Evolutionary conservation across 768 basidiomycete genomes (phyloP).

Genomic region (Ramaria sp.): DNA sequence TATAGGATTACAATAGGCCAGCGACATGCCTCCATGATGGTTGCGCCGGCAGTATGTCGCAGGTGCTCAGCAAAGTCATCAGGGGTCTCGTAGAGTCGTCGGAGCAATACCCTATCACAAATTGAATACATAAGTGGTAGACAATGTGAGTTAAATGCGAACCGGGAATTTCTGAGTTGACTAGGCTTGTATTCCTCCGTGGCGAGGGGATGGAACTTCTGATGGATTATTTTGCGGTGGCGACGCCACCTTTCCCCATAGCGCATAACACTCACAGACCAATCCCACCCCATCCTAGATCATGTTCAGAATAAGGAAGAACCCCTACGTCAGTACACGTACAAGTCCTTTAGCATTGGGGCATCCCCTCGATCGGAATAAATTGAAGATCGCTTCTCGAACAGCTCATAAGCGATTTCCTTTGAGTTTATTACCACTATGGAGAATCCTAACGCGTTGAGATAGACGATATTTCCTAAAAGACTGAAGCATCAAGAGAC

Average conservation of each 20-base stretch:
- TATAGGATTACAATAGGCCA: neutral
- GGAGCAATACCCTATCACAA: slow-evolving; percentile 20
- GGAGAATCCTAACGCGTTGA: neutral
- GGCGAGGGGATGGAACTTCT: slow-evolving; percentile 17
- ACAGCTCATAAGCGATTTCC: too few relatives aligned
- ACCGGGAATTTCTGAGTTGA: neutral
- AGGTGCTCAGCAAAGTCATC: slow-evolving; percentile 28
- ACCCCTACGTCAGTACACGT: neutral
- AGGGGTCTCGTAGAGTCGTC: slow-evolving; percentile 23
- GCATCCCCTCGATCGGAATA: too few relatives aligned
- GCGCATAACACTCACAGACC: slow-evolving; percentile 19
- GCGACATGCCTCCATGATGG: slow-evolving; percentile 22
- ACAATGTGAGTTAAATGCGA: neutral
- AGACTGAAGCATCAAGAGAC: neutral
- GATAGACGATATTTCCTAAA: neutral
- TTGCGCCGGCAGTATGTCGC: slow-evolving; percentile 22
- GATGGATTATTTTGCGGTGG: slow-evolving; percentile 21
- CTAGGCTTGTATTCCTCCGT: neutral
- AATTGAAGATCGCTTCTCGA: too few relatives aligned
- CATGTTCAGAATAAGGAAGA: neutral
- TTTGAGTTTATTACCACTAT: too few relatives aligned
- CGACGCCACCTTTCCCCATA: slow-evolving; percentile 23
- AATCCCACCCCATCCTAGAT: slow-evolving; percentile 22
- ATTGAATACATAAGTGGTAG: neutral
- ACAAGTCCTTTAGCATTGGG: too few relatives aligned